Evolutionary conservation across 2,329 filamentous ascomycete species (phyloP), one percentile per base, ranked within the genome.

Genomic region (Fusarium heterosporum): DNA sequence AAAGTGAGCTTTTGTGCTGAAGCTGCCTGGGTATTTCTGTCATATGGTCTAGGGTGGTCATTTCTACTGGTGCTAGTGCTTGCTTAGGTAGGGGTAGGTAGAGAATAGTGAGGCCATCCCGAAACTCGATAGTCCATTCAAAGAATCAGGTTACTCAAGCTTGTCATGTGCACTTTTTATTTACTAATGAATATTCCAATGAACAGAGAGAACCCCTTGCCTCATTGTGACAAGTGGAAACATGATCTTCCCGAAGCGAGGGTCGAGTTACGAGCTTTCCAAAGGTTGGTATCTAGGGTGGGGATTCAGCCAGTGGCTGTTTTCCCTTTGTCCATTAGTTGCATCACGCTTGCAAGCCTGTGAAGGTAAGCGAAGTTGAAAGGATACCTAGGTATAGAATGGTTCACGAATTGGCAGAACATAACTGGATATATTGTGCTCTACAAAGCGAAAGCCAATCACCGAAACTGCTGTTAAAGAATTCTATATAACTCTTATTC

Each of bases 131-230:
- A 46, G 41, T 36, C n/a, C 25, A 19, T 34, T 28, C 29, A 36
- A 30, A 14, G 38, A 53, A 48, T 34, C 45, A 62, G 51, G 41
- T 53, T 53, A 7, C 38, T 46, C 3, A 6, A 11, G 2, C 16
- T 25, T 28, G 41, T 68, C 64, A 68, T 49, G 64, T 68, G 64
- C 49, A 55, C 22, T 8, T 22, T 19, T 8, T 19, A 54, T 7
- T 16, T 45, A 41, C 19, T 28, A 38, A 9, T 46, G 40, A 52
- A 48, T 16, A 7, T 12, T 22, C 30, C 32, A 38, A 17, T 30
- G 47, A 50, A n/a, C n/a, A 50, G 26, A 45, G 45, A 64, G 55
- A 46, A 8, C 36, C 8, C 43, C 40, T 51, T 45, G 50, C n/a
- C 9, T 61, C 17, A 38, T 34, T 54, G 22, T n/a, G 34, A 46